Evolutionary conservation across 2,329 filamentous ascomycete genomes (phyloP).

Genomic region (Cadophora sp.): DNA sequence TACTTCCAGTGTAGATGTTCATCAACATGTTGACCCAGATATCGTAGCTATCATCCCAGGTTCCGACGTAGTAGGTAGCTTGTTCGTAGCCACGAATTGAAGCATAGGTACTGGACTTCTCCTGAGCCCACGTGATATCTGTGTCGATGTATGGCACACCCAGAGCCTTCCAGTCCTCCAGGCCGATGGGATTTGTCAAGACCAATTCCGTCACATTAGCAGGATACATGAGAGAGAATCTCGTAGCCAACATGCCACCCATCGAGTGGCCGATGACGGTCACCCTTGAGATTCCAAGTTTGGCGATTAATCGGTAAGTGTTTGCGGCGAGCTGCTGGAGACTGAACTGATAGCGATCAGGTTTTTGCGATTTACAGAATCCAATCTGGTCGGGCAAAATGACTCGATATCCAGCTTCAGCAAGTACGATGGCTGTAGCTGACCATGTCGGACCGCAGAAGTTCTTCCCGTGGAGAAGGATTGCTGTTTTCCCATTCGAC

Average conservation of each 20-base stretch:
- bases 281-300: constrained; percentile 51
- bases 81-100: constrained; percentile 56
- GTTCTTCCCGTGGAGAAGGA: constrained; percentile 62
- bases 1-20: constrained; percentile 55
- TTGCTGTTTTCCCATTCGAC: constrained; percentile 44
- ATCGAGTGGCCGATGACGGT: constrained; percentile 61
- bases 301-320: constrained; percentile 54
- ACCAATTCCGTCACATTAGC: constrained; percentile 50
- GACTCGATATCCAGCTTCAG: constrained; percentile 54
- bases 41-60: constrained; percentile 58
- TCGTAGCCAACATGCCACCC: constrained; percentile 59
- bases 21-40: constrained; percentile 62
- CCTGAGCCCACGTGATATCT: constrained; percentile 48
- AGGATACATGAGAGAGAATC: constrained; percentile 59
- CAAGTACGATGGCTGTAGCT: constrained; percentile 50
- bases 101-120: constrained; percentile 50
- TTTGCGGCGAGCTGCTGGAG: constrained; percentile 58
- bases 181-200: constrained; percentile 52
- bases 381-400: constrained; percentile 61
- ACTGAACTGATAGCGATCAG: constrained; percentile 57
- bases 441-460: constrained; percentile 62
- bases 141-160: constrained; percentile 55
- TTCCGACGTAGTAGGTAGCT: constrained; percentile 54
- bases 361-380: constrained; percentile 64
- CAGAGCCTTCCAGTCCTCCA: constrained; percentile 43